Conservation (phyloP, 2,329 filamentous ascomycete genomes). For the Calonectria pauciramosa region DNA sequence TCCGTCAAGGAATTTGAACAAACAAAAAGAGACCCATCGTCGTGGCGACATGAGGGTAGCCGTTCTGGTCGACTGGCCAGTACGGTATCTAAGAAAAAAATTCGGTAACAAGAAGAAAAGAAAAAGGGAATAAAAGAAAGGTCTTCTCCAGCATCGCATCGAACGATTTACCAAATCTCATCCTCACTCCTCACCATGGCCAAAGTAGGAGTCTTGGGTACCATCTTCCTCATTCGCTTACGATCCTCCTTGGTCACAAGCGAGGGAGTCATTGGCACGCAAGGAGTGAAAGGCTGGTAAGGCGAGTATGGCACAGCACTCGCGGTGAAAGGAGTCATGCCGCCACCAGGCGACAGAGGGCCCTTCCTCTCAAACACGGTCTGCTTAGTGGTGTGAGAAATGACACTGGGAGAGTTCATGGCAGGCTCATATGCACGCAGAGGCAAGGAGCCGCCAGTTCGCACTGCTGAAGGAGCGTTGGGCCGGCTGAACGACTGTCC, state of each 20-base stretch:
- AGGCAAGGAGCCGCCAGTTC: constrained; percentile 69
- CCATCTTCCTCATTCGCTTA: constrained; percentile 75
- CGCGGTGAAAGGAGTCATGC: constrained; percentile 74
- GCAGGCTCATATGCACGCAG: constrained; percentile 74
- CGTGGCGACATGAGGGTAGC: constrained; percentile 42
- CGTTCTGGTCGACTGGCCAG: constrained; percentile 28
- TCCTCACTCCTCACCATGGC: constrained; percentile 73
- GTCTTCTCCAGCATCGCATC: constrained; percentile 14
- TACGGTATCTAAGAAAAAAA: constrained; percentile 43
- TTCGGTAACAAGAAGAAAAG: constrained; percentile 22
- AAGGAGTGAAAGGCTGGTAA: constrained; percentile 83
- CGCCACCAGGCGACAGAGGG: constrained; percentile 68
- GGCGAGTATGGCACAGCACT: constrained; percentile 79
- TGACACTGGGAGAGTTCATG: constrained; percentile 63
- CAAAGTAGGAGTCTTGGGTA: constrained; percentile 73
- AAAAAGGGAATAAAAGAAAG: constrained; percentile 27
- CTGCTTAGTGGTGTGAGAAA: constrained; percentile 68
- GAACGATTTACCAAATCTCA: constrained; percentile 72
- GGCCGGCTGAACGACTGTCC: constrained; percentile 63
- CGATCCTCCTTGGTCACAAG: constrained; percentile 79
- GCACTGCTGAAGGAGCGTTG: constrained; percentile 67
- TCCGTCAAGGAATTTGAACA: constrained; percentile 18
- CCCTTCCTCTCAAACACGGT: constrained; percentile 72
- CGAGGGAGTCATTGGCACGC: constrained; percentile 82
- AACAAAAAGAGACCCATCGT: constrained; percentile 25